Conservation (phyloP, 2,329 filamentous ascomycete species). For the Sordariomycetes sp. region DNA sequence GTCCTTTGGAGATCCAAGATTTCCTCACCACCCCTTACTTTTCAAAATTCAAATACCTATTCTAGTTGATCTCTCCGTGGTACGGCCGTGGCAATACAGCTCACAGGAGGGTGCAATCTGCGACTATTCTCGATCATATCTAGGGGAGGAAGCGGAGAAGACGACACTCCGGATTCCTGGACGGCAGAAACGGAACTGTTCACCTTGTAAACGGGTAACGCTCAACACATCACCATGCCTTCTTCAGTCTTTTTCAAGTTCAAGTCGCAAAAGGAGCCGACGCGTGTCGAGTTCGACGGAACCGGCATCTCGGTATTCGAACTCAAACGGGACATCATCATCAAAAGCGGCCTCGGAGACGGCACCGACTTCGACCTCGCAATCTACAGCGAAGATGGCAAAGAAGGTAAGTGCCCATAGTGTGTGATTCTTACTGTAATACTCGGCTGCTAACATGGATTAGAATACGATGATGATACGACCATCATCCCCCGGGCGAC, state of each 20-base stretch:
- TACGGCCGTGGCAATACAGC: not conserved
- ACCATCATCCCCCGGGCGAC: constrained; percentile 94
- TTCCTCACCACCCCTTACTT: not conserved
- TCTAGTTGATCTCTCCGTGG: constrained; percentile 3
- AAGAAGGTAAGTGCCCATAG: constrained; percentile 59
- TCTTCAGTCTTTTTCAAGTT: constrained; percentile 99
- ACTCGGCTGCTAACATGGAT: constrained; percentile 15
- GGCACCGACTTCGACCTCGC: constrained; percentile 93
- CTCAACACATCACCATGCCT: constrained; percentile 52
- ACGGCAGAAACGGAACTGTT: not conserved
- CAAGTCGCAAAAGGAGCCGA: constrained; percentile 95
- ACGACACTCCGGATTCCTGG: not conserved
- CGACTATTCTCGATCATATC: not conserved
- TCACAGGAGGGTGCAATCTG: not conserved
- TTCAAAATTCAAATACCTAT: constrained; percentile 2
- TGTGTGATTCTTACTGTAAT: not conserved
- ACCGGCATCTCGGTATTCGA: constrained; percentile 98
- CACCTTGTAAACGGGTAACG: not conserved
- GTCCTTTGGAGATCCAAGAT: not conserved
- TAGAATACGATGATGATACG: constrained; percentile 96
- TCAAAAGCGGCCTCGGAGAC: constrained; percentile 84
- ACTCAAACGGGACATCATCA: constrained; percentile 96
- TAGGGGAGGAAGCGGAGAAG: not conserved
- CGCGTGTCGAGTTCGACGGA: constrained; percentile 91
- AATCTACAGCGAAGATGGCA: constrained; percentile 86